Base-by-base conservation (phyloP, 2,329 filamentous ascomycete species). In the Celoporthe dispersa region DNA sequence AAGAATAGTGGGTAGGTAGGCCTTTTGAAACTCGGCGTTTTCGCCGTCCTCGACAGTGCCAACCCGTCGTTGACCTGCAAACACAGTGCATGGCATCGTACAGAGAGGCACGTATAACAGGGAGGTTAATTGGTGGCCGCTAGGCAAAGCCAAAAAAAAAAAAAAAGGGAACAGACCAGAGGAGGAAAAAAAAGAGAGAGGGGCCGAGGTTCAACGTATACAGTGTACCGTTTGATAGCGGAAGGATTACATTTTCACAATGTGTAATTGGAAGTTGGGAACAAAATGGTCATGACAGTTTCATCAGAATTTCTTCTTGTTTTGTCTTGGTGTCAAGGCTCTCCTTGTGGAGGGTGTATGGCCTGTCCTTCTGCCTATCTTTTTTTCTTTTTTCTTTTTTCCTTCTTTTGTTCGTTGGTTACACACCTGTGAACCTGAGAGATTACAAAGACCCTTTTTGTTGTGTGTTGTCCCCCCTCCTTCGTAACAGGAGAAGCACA, bases 291-390 rank as follows among this genome's bases (percentile, higher is more conserved):
- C 48, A 31, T 68, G 64, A 53, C 39, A 33, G 61, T 37, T 68
- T 64, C 64, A 70, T 67, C 59, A 64, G 64, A 59, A 60, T 68
- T 68, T 68, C 67, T 67, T 51, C 64, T 51, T 37, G 12, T 62
- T 68, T 62, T 65, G 57, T 64, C 25, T 68, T 39, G 37, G n/a
- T 63, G 44, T 61, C 60, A 68, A 64, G 68, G 59, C 68, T 64
- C 65, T 19, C 41, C 61, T 37, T 65, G 37, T 51, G 66, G 64
- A 62, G 55, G 44, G 22, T 16, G 68, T 67, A 59, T 57, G 44
- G n/a, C 48, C 44, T 59, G 59, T 64, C 28, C 59, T 67, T 64
- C 67, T 70, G n/a, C 14, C 59, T 59, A 22, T 19, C 22, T 48
- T 31, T 28, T 64, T 64, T 64, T 51, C 31, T 48, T 22, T n/a